These are phyloP conservation scores for Tremella fuciformis DNA, from an alignment of 768 basidiomycete species.

Conservation along the genomic window DNA sequence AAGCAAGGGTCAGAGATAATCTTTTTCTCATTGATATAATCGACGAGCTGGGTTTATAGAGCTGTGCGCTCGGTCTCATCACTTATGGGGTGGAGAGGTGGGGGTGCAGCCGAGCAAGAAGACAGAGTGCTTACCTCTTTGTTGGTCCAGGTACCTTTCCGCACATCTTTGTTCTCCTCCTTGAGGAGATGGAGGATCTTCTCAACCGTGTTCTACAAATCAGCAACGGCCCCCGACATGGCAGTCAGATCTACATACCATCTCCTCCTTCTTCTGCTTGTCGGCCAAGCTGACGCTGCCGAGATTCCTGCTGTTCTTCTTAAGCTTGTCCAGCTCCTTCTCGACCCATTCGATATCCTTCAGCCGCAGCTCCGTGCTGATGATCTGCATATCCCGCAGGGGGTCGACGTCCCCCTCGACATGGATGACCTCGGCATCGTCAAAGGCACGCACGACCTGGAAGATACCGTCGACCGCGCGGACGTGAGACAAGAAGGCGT, in stretches of 20 bases:
- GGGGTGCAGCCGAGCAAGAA: slow-evolving; percentile 12
- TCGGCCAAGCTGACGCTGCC: slow-evolving; percentile 79
- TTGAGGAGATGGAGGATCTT: slow-evolving; percentile 74
- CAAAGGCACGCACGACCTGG: slow-evolving; percentile 95
- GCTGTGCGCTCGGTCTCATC: slow-evolving; percentile 79
- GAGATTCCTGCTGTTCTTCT: slow-evolving; percentile 68
- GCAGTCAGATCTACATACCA: slow-evolving; percentile 58
- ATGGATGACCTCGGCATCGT: slow-evolving; percentile 98
- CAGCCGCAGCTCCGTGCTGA: slow-evolving; percentile 84
- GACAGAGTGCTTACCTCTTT: slow-evolving; percentile 77
- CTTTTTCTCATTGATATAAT: slow-evolving; percentile 61
- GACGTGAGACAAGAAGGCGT: slow-evolving; percentile 95
- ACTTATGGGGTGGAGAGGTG: slow-evolving; percentile 29
- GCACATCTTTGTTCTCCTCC: slow-evolving; percentile 79
- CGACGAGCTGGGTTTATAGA: slow-evolving; percentile 94
- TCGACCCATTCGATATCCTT: slow-evolving; percentile 99
- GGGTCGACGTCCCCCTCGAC: slow-evolving; percentile 98
- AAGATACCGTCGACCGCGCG: slow-evolving; percentile 99
- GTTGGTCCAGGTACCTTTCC: slow-evolving; percentile 89
- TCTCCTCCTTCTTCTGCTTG: slow-evolving; percentile 94
- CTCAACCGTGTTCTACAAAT: slow-evolving; percentile 70
- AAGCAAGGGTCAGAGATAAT: slow-evolving; percentile 38
- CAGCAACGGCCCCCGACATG: slow-evolving; percentile 1
- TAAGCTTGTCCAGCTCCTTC: slow-evolving; percentile 75
- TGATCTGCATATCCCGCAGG: slow-evolving; percentile 94